Conservation (phyloP, 1,284 basidiomycete species). For the Pascua sp. region DNA sequence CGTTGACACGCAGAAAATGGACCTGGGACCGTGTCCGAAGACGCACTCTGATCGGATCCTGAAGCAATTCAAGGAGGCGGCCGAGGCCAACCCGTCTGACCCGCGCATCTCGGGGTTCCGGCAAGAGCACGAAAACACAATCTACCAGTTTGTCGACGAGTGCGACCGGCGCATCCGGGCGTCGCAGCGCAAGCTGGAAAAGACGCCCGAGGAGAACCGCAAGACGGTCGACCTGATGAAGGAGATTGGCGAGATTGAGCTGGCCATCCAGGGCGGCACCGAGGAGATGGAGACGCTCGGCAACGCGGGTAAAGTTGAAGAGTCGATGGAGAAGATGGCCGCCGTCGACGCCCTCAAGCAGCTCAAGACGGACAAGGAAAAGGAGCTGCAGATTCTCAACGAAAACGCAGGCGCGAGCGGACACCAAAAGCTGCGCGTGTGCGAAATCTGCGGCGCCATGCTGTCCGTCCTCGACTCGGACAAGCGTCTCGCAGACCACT, state of each 20-base stretch:
- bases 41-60: conserved; percentile 92
- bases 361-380: conserved; percentile 95
- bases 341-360: conserved; percentile 97
- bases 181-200: conserved; percentile 91
- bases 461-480: conserved; percentile 97
- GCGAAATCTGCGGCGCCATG: conserved; percentile 99
- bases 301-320: conserved; percentile 96
- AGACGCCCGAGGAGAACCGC: conserved; percentile 98
- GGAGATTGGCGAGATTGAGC: conserved; percentile 98
- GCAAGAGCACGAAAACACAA: conserved; percentile 91
- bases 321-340: conserved; percentile 94
- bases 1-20: conserved; percentile 80
- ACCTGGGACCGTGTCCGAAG: conserved; percentile 94
- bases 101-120: conserved; percentile 79
- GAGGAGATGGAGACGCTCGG: conserved; percentile 96
- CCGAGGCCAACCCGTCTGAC: conserved; percentile 68
- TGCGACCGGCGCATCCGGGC: conserved; percentile 94
- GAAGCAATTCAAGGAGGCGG: conserved; percentile 80
- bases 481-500: conserved; percentile 97
- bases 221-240: conserved; percentile 98
- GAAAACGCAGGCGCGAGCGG: conserved; percentile 98
- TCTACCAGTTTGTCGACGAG: conserved; percentile 94
- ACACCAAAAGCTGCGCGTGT: conserved; percentile 97
- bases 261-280: conserved; percentile 96
- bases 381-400: conserved; percentile 91